Base-by-base conservation (phyloP, 352 stramenopile genomes). In the Peronosclerospora sorghi region DNA sequence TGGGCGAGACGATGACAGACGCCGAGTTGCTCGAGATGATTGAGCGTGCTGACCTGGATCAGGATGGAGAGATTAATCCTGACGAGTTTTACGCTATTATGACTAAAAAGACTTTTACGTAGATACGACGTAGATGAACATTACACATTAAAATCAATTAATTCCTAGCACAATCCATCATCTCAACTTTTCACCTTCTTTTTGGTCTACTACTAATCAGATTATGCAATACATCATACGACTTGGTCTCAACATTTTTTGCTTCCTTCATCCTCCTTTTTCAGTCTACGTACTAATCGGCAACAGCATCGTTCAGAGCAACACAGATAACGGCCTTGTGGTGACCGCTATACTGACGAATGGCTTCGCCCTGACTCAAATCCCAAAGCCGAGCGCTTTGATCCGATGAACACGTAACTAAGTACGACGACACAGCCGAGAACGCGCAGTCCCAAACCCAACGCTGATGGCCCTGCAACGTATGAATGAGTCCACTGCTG, bases 1-100 rank as follows among this genome's bases (percentile, higher is more conserved):
- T 99, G n/a, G 95, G 96, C 28, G 96, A 99, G 74, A 97, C 89
- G 52, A 98, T 99, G 83, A 98, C 93, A 17, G 92, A 98, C 62
- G 95, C 97, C 44, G 96, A 99, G 77, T 67, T 99, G 53, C 82
- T 98, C 39, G 94, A 99, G 68, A 99, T 99, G 96, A 98, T 99
- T 53, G 94, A 98, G 63, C 78, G 96, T 36, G 95, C 95, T 0
- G 88, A 98, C 60, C 57, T 81, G 0, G 88, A 98, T 62, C 86
- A 95, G 44, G 89, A 98, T 59, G 95, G 95, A 30, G 88, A 97
- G 71, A 97, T 98, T 61, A 97, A 92, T 48, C 73, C 94, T 44
- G 91, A 98, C 41, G 95, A 99, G 54, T 99, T 99, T 62, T 90
- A 96, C 43, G 65, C 84, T 37, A 98, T 99, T 59, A 98, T 99